These are phyloP conservation scores for Jaltomata sinuosa DNA, from an alignment of 257 asterid species.

Conservation along the genomic window DNA sequence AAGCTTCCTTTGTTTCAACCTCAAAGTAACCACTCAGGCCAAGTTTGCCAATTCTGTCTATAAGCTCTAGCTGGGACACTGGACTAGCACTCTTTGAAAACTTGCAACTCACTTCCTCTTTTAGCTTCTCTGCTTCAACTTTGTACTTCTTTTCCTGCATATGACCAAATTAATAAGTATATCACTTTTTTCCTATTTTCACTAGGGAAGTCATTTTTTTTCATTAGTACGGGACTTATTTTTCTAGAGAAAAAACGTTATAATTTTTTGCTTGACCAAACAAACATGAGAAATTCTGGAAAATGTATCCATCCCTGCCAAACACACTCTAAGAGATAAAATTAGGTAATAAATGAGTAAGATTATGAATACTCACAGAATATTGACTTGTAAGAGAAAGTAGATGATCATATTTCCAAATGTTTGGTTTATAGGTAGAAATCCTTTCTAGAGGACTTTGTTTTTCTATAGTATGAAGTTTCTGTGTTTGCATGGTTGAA, in stretches of 20 bases:
- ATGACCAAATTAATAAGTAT: neutral
- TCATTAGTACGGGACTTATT: no score
- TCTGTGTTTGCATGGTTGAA: neutral
- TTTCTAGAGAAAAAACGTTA: no score
- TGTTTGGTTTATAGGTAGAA: neutral
- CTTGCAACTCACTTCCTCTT: constrained; percentile 12
- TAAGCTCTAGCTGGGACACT: neutral
- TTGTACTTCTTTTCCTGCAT: constrained; percentile 27
- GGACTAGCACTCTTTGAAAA: neutral
- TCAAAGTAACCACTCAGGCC: constrained; percentile 30
- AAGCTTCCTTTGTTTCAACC: constrained; percentile 18
- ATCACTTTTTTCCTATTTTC: neutral
- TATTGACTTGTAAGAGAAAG: neutral
- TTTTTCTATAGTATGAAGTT: neutral
- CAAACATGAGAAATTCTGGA: neutral
- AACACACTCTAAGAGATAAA: neutral
- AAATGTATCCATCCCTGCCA: neutral
- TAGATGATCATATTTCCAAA: neutral
- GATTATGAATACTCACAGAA: neutral
- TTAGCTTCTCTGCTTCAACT: constrained; percentile 23
- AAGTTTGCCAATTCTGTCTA: neutral
- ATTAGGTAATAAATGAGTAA: neutral
- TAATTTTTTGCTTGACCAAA: neutral
- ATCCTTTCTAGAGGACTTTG: neutral
- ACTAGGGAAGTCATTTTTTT: no score